A percentile compares a stretch with the other conserved stretches of the same genome.
These are phyloP conservation scores for Globisporangium spiculum DNA, from an alignment of 352 stramenopile species.

Conservation along the genomic window DNA sequence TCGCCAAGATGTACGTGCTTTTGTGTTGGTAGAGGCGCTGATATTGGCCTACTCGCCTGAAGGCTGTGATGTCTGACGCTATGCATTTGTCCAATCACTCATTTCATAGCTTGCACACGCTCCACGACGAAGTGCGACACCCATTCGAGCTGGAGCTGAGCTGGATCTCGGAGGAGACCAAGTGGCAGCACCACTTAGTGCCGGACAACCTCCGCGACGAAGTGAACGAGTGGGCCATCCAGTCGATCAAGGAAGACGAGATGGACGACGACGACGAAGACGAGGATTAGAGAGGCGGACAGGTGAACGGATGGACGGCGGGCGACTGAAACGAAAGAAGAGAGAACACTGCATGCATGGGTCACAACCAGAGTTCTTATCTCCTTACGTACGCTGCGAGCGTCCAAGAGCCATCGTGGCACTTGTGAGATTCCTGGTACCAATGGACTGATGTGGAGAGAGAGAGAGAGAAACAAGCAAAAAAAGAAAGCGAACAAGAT, in stretches of 20 bases:
- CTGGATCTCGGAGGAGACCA: constrained; percentile 96
- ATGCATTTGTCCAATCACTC: background rate
- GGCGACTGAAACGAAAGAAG: background rate
- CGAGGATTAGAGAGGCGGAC: constrained; percentile 37
- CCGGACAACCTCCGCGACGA: constrained; percentile 87
- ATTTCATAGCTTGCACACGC: constrained; percentile 84
- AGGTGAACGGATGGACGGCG: background rate
- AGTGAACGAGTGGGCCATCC: constrained; percentile 80
- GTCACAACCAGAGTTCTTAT: background rate
- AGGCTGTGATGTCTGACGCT: background rate
- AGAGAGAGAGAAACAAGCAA: background rate
- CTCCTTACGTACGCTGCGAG: background rate
- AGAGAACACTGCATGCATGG: background rate
- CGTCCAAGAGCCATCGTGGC: background rate
- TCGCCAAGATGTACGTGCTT: constrained; percentile 93
- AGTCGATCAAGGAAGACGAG: constrained; percentile 87
- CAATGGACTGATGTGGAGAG: background rate
- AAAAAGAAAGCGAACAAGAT: background rate
- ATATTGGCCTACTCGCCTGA: background rate
- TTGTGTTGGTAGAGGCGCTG: background rate
- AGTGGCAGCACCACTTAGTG: constrained; percentile 94
- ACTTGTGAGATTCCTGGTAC: background rate
- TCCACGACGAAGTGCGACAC: constrained; percentile 97
- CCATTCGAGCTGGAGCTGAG: constrained; percentile 98
- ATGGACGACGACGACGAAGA: constrained; percentile 88